phyloP scores from a whole-genome alignment of 2,329 filamentous ascomycete species.

The Myotisia sp. region DNA sequence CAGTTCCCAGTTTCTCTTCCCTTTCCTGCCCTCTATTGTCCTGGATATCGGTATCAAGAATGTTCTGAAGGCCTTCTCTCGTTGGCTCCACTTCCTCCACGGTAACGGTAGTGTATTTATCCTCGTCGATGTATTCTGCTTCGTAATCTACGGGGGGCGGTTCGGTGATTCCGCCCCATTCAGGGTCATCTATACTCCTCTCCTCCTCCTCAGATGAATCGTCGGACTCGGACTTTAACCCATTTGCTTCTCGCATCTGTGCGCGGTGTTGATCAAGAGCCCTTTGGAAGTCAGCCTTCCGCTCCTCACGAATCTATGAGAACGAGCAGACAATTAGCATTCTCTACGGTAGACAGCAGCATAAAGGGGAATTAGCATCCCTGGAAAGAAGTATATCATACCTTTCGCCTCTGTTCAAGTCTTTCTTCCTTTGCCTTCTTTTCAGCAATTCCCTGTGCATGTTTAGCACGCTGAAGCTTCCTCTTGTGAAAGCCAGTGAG shows the following conservation, averaged over 20 bases:
- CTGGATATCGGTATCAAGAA: slow-evolving; percentile 22
- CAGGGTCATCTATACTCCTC: slow-evolving; percentile 40
- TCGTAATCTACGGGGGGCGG: slow-evolving; percentile 56
- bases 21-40: slow-evolving; percentile 5
- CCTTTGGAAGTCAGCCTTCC: slow-evolving; percentile 64
- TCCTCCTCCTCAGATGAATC: slow-evolving; percentile 10
- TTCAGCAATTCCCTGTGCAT: slow-evolving; percentile 67
- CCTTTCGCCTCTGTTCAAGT: slow-evolving; percentile 60
- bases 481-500: slow-evolving; percentile 95
- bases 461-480: slow-evolving; percentile 70
- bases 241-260: slow-evolving; percentile 49
- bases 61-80: slow-evolving; percentile 54
- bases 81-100: slow-evolving; percentile 77
- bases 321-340: neutral
- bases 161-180: slow-evolving; percentile 51
- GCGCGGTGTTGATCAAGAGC: slow-evolving; percentile 66
- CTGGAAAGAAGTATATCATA: slow-evolving; percentile 28
- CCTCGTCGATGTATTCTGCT: slow-evolving; percentile 92
- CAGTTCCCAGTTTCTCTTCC: slow-evolving; percentile 14
- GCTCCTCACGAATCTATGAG: slow-evolving; percentile 74
- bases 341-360: neutral
- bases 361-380: slow-evolving; percentile 1
- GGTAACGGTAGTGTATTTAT: slow-evolving; percentile 87
- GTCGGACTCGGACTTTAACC: slow-evolving; percentile 14
- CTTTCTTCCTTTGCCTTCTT: slow-evolving; percentile 66